Conservation (phyloP, 2,329 filamentous ascomycete genomes). For the Sordariomycetes sp. region DNA sequence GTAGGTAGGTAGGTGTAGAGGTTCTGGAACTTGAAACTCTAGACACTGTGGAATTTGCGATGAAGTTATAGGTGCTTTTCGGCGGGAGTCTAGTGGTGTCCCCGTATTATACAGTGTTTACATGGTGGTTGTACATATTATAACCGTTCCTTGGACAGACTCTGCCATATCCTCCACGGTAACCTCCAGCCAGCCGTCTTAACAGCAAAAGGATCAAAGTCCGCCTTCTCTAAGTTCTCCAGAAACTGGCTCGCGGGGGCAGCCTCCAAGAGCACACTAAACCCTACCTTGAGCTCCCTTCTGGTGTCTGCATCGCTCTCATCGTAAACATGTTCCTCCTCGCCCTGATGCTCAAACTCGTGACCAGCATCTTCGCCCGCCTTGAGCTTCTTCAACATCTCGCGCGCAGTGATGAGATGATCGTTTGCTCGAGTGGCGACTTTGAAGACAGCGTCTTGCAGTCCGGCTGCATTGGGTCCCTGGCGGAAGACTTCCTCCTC, state of each 20-base stretch:
- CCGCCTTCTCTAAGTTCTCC: constrained; percentile 62
- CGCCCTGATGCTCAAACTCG: constrained; percentile 78
- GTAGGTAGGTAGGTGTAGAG: no score
- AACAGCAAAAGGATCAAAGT: constrained; percentile 75
- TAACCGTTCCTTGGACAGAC: constrained; percentile 38
- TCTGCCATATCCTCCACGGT: constrained; percentile 63
- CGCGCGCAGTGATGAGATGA: constrained; percentile 84
- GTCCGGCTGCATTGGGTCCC: constrained; percentile 67
- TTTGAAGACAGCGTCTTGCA: constrained; percentile 83
- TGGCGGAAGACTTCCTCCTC: constrained; percentile 86
- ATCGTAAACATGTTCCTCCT: constrained; percentile 55
- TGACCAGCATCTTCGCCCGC: constrained; percentile 70
- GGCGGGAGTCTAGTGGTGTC: no score
- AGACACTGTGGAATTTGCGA: no score
- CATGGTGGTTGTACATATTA: constrained; percentile 16
- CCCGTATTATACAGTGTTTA: constrained; percentile 1
- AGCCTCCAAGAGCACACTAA: constrained; percentile 74
- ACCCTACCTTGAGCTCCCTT: constrained; percentile 48
- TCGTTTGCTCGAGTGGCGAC: constrained; percentile 93
- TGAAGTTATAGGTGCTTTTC: not conserved
- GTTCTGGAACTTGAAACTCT: no score
- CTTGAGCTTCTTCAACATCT: constrained; percentile 78
- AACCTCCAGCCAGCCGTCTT: constrained; percentile 64
- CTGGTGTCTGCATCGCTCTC: constrained; percentile 23
- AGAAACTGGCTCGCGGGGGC: constrained; percentile 73